Conservation (phyloP, 805 yeast species). For the Candida saitoana region DNA sequence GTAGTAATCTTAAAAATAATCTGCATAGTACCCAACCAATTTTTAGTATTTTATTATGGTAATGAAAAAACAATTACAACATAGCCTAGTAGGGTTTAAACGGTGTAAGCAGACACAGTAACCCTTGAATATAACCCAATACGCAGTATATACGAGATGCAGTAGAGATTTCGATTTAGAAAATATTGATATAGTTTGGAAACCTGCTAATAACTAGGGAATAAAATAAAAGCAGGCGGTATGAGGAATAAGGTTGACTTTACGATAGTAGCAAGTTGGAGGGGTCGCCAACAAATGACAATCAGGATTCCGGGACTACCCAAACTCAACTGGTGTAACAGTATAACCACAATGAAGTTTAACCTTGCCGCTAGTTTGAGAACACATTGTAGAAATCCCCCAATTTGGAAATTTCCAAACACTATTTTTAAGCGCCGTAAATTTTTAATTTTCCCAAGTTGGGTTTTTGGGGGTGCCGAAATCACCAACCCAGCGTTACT, state of each 20-base stretch:
- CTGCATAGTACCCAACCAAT: no score
- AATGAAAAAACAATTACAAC: no score
- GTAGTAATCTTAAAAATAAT: no score
- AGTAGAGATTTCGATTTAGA: neutral
- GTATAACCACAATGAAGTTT: no score
- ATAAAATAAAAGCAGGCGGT: neutral
- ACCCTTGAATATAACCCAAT: neutral
- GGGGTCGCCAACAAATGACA: neutral
- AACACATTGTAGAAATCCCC: no score
- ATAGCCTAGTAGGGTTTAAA: neutral
- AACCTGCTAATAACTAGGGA: neutral
- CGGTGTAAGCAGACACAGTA: neutral
- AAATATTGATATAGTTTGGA: neutral
- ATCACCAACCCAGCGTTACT: neutral
- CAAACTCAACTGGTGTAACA: no score
- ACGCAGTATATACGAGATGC: neutral
- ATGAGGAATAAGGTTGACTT: neutral
- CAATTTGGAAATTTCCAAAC: neutral
- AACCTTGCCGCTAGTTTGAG: no score
- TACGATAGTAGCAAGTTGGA: neutral
- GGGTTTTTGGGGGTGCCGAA: neutral
- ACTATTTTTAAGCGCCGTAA: neutral
- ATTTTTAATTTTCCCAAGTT: neutral
- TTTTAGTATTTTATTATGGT: no score
- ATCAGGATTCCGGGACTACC: neutral